Base-by-base conservation (phyloP, 2,329 filamentous ascomycete genomes). In the Mariannaea sp. region DNA sequence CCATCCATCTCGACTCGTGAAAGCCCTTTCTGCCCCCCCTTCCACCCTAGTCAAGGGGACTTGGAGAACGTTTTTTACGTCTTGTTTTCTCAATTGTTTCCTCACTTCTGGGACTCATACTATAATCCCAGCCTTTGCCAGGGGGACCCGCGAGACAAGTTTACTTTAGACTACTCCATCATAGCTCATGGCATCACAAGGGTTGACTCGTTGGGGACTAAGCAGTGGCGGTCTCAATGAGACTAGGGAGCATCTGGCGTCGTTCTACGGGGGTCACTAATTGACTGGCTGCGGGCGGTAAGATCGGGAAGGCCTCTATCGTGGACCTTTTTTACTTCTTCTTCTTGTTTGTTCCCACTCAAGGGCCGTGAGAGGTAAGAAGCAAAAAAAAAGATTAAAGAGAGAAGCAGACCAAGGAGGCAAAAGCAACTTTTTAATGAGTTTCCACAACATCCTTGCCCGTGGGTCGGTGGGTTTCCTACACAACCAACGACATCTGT, bases 31-130 rank as follows among this genome's bases (percentile, higher is more conserved):
- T n/a, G n/a, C n/a, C n/a, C n/a, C n/a, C n/a, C n/a, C n/a, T n/a
- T n/a, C n/a, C n/a, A n/a, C n/a, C n/a, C n/a, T n/a, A 9, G 20
- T 29, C 14, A 12, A n/a, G n/a, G n/a, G n/a, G n/a, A n/a, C n/a
- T n/a, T n/a, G n/a, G n/a, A n/a, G n/a, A n/a, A n/a, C n/a, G n/a
- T n/a, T n/a, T n/a, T n/a, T n/a, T n/a, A n/a, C n/a, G 32, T 19
- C 17, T 22, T 58, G 53, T 65, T 61, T 41, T 50, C 60, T 58
- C 58, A 13, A 19, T 56, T 60, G 59, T 65, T 61, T 36, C 53
- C 54, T 57, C 52, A n/a, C 12, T 50, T 44, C 16, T 44, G 16
- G 20, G 5, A 26, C n/a, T n/a, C n/a, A n/a, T n/a, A n/a, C n/a
- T n/a, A n/a, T n/a, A n/a, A n/a, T n/a, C n/a, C n/a, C n/a, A n/a